Base-by-base conservation (phyloP, 2,329 filamentous ascomycete species). In the Graphilbum ipis-grandicollis region DNA sequence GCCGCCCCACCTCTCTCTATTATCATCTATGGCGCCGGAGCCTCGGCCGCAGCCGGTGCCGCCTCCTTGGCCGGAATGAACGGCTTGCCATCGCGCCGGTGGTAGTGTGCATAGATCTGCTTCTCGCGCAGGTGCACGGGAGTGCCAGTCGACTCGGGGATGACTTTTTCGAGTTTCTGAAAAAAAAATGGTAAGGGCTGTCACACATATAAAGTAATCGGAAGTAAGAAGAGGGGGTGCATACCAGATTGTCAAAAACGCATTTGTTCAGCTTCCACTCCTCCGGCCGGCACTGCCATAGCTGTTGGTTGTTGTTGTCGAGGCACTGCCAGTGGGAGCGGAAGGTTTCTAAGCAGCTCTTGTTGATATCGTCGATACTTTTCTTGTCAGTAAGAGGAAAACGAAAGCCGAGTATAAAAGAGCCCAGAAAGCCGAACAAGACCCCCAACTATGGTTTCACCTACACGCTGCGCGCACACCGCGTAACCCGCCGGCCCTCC, bases 281-380 rank as follows among this genome's bases (percentile, higher is more conserved):
- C 45, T 71, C 66, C 52, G 75, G 76, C 50, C 90, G 75, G 66
- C 90, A 98, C 54, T 96, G 84, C 80, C 84, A 98, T 41, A 96
- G 65, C 61, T 93, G 83, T 54, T 98, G 90, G 67, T 98, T 98
- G 66, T 92, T 86, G 64, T 93, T 79, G 54, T 98, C 90, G 40
- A 98, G 70, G 54, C 90, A 98, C 52, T 83, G 69, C 85, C 86
- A 98, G 65, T 98, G 90, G 52, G 73, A 71, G 50, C 83, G 78
- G 69, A 98, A 98, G 60, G 93, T 72, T 44, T 78, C 69, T 39
- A 98, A 65, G 62, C 90, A 98, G 66, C 83, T 75, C 58, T 83
- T 88, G 68, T 94, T 96, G 64, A 98, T 78, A 56, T 98, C 90
- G 52, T 88, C 79, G 56, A 98, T 71, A 41, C 85, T 93, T n/a